A percentile compares a stretch with the other conserved stretches of the same genome.
These are phyloP conservation scores for Mycena vulgaris DNA, from an alignment of 768 basidiomycete species.

Conservation along the genomic window DNA sequence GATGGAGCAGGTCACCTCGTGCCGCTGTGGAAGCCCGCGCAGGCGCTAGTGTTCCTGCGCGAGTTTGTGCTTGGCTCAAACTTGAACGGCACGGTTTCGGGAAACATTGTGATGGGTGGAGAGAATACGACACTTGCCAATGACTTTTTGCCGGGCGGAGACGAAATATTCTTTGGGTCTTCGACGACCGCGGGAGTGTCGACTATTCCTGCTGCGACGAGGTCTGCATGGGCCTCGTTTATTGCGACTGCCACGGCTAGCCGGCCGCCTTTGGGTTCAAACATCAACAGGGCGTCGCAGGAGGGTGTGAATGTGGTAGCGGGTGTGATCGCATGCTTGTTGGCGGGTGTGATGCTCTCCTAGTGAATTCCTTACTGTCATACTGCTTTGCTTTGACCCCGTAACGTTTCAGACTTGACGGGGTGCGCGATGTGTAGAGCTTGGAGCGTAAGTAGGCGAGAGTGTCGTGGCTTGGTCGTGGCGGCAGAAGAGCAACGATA, in stretches of 20 bases:
- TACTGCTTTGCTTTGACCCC: too few species aligned
- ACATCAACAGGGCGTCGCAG: background rate
- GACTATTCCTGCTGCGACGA: conserved; percentile 55
- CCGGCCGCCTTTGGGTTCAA: conserved; percentile 5
- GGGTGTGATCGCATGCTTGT: background rate
- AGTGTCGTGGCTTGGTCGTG: too few species aligned
- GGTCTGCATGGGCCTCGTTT: conserved; percentile 54
- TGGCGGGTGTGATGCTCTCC: conserved; percentile 15
- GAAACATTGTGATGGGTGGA: conserved; percentile 44
- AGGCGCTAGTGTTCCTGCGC: conserved; percentile 61
- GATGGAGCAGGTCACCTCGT: conserved; percentile 41
- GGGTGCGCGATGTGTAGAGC: too few species aligned
- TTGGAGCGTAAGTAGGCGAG: too few species aligned
- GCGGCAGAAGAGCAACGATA: too few species aligned
- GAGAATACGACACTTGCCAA: conserved; percentile 54
- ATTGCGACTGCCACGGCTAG: conserved; percentile 46
- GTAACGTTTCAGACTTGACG: too few species aligned
- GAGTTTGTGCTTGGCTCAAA: conserved; percentile 67
- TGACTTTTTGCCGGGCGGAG: conserved; percentile 55
- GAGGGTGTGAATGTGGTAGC: background rate
- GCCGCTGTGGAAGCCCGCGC: conserved; percentile 31
- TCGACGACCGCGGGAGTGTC: conserved; percentile 55
- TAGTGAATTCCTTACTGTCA: conserved; percentile 7
- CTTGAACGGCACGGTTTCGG: conserved; percentile 59
- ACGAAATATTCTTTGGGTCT: conserved; percentile 61